Base-by-base conservation (phyloP, 208 protist species). In the Crithidia thermophila region DNA sequence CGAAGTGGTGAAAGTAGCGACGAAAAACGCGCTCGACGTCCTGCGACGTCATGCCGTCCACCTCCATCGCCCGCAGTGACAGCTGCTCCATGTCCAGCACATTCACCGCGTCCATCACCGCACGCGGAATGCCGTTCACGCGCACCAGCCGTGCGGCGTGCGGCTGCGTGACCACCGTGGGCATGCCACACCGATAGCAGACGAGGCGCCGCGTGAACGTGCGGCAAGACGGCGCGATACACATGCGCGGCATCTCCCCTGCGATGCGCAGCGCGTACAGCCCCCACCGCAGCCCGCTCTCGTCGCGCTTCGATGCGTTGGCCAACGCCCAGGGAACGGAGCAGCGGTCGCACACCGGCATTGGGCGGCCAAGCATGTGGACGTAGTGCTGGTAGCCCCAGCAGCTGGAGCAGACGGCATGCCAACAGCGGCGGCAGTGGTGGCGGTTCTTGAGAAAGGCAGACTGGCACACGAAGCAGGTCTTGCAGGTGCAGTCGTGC, bases 341-440 rank as follows among this genome's bases (percentile, higher is more conserved):
- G 52, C 86, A 94, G 46, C 27, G 49, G 39, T 91, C 77, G 40
- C 85, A 92, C 57, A 92, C 85, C 8, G 23, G 18, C 75, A 84
- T 60, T 36, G 72, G 67, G 9, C 47, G 30, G 13, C 72, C 82
- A 6, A 84, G 72, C 62, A 86, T 70, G 67, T 88, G 72, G 27
- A 93, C 76, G 63, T 89, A 69, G 30, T 82, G 84, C 40, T 56
- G 25, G 52, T 76, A 50, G 16, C 56, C 68, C 72, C 72, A 82
- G 77, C 88, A 94, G n/a, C 39, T 14, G 10, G 28, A 28, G 72
- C 88, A 94, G 23, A 88, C 77, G 13, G 84, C 67, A 20, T 56
- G 67, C 81, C 84, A 87, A 60, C 88, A 94, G 52, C 80, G 75
- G 43, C 84, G 84, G 77, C 88, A 94, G 74, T 92, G 88, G 67